Evolutionary conservation across 2,329 filamentous ascomycete genomes (phyloP).

Genomic region (Fusarium lateritium): DNA sequence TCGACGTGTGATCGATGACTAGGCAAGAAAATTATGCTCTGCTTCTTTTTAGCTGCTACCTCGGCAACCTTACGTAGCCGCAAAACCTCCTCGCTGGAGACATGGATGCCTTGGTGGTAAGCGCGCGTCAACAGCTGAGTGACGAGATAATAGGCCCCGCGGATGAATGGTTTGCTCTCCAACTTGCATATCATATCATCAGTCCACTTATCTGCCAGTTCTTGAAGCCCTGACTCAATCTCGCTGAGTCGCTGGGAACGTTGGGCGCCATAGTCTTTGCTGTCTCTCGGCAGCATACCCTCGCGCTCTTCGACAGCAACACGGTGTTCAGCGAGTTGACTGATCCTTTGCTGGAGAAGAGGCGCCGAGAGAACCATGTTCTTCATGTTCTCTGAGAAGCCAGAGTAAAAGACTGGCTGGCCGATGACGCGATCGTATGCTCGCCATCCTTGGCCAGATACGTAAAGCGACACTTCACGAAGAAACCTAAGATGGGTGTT

Average conservation of each 20-base stretch:
- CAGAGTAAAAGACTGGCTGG: conserved; percentile 92
- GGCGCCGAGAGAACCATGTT: conserved; percentile 80
- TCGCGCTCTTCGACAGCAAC: conserved; percentile 83
- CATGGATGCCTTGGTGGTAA: conserved; percentile 97
- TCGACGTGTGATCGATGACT: conserved; percentile 97
- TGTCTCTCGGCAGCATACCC: conserved; percentile 73
- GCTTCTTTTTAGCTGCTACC: conserved; percentile 86
- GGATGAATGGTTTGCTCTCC: conserved; percentile 93
- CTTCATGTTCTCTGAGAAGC: conserved; percentile 94
- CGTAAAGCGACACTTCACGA: conserved; percentile 92
- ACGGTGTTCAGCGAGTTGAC: conserved; percentile 81
- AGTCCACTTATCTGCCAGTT: conserved; percentile 88
- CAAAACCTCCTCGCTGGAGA: conserved; percentile 93
- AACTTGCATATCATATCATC: conserved; percentile 99
- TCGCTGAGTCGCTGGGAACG: conserved; percentile 70
- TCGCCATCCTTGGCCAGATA: conserved; percentile 94
- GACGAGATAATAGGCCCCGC: conserved; percentile 89
- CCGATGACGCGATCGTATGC: conserved; percentile 93
- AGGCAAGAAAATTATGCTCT: conserved; percentile 95
- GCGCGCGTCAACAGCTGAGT: conserved; percentile 92
- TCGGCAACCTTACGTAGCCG: conserved; percentile 86
- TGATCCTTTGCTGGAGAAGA: conserved; percentile 81
- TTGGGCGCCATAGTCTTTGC: conserved; percentile 66
- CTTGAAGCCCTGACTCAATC: conserved; percentile 80
- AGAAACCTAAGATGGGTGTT: conserved; percentile 75